Conservation (phyloP, 2,329 filamentous ascomycete species). For the Alternaria sp. region DNA sequence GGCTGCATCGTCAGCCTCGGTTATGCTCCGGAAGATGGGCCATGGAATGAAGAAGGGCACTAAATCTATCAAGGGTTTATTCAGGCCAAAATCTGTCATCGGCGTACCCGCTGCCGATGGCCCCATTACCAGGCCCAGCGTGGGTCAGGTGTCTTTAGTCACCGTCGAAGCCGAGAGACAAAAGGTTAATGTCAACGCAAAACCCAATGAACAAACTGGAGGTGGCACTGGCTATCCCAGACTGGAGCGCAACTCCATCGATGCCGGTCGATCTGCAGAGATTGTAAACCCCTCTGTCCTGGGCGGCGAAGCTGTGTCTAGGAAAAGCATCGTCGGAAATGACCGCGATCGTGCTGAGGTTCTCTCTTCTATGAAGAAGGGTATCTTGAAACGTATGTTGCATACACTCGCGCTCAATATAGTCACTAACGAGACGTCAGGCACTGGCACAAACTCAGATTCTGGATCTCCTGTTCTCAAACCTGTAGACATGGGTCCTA, state of each 20-base stretch:
- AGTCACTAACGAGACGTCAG: slow-evolving; percentile 37
- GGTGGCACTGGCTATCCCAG: slow-evolving; percentile 85
- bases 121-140: slow-evolving; percentile 70
- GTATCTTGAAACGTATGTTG: slow-evolving; percentile 86
- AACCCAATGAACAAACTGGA: slow-evolving; percentile 71
- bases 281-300: slow-evolving; percentile 47
- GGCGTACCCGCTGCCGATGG: slow-evolving; percentile 78
- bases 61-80: slow-evolving; percentile 89
- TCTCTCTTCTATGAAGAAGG: slow-evolving; percentile 90
- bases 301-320: slow-evolving; percentile 61
- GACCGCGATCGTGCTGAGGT: slow-evolving; percentile 92
- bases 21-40: slow-evolving; percentile 99
- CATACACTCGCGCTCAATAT: slow-evolving; percentile 14
- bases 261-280: slow-evolving; percentile 64
- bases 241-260: slow-evolving; percentile 82
- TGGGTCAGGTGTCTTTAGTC: slow-evolving; percentile 92
- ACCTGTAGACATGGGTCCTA: slow-evolving; percentile 67
- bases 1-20: slow-evolving; percentile 86
- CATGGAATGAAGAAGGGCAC: slow-evolving; percentile 96
- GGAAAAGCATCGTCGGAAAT: slow-evolving; percentile 90
- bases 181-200: slow-evolving; percentile 77
- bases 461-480: slow-evolving; percentile 74
- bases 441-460: slow-evolving; percentile 65
- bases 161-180: slow-evolving; percentile 94
- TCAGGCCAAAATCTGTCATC: slow-evolving; percentile 91